A percentile compares a stretch with the other conserved stretches of the same genome.
Conservation (phyloP, 805 yeast species). For the Candida morakotiae region DNA sequence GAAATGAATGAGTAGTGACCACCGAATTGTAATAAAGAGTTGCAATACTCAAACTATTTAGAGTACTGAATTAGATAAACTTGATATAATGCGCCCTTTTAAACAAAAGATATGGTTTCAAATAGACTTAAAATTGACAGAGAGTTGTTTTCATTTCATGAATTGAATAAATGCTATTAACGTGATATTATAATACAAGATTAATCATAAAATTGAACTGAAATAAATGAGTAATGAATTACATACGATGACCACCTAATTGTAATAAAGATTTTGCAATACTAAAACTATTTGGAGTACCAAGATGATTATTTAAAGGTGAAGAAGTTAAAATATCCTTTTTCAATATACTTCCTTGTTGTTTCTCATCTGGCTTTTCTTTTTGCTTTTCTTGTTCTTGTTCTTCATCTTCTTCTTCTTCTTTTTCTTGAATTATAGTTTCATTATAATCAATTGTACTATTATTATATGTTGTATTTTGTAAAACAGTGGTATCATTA, state of each 20-base stretch:
- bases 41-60: conserved; percentile 43
- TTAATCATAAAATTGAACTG: neutral
- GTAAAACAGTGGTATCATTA: conserved; percentile 16
- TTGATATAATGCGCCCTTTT: no score
- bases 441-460: conserved; percentile 8
- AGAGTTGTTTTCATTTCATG: no score
- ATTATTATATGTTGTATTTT: conserved; percentile 11
- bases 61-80: no score
- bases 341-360: conserved; percentile 14
- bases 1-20: no score
- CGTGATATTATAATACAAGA: conserved; percentile 3
- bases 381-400: conserved; percentile 17
- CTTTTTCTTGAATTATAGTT: conserved; percentile 10
- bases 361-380: conserved; percentile 9
- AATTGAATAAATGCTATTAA: conserved; percentile 1
- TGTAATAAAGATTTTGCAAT: conserved; percentile 44
- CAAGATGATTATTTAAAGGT: conserved; percentile 30
- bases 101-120: no score
- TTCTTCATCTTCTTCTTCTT: conserved; percentile 7
- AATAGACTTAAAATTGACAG: no score
- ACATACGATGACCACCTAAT: conserved; percentile 25
- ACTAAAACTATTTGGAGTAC: conserved; percentile 43
- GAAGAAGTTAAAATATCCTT: conserved; percentile 28
- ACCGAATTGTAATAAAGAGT: conserved; percentile 43
- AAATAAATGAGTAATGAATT: no score